These are phyloP conservation scores for Allodekkera sacchari DNA, from an alignment of 805 yeast species.

Conservation along the genomic window DNA sequence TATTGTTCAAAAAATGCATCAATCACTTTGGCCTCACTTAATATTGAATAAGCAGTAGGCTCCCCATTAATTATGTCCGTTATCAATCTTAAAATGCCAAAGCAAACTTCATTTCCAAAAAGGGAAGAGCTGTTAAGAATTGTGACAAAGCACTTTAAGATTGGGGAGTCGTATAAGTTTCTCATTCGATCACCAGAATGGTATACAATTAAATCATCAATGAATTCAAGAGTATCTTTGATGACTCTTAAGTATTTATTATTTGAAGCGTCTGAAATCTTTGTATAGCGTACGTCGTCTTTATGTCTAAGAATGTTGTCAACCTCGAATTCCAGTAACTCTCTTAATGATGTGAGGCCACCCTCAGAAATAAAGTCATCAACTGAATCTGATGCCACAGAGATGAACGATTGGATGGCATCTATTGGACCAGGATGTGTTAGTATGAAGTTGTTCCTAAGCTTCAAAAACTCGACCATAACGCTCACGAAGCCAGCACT, in stretches of 20 bases:
- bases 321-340: slow-evolving; percentile 55
- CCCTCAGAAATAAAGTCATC: slow-evolving; percentile 54
- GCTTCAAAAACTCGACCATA: slow-evolving; percentile 50
- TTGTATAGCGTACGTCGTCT: no score
- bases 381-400: slow-evolving; percentile 39
- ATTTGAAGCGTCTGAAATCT: no score
- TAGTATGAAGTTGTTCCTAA: slow-evolving; percentile 43
- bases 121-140: slow-evolving; percentile 46
- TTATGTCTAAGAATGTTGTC: no score
- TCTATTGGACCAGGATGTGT: slow-evolving; percentile 59
- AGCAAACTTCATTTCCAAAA: slow-evolving; percentile 61
- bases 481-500: slow-evolving; percentile 71
- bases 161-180: slow-evolving; percentile 76
- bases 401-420: slow-evolving; percentile 40
- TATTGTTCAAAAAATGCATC: slow-evolving; percentile 56
- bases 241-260: no score
- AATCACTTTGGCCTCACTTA: slow-evolving; percentile 71
- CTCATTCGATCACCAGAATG: slow-evolving; percentile 80
- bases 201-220: slow-evolving; percentile 53
- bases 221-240: no score
- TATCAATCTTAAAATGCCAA: slow-evolving; percentile 55
- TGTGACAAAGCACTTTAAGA: slow-evolving; percentile 52
- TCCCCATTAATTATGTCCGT: slow-evolving; percentile 76
- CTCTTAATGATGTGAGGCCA: slow-evolving; percentile 60
- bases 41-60: slow-evolving; percentile 77